Percentiles rank a stretch among this genome's conserved stretches.
Conservation (phyloP, 495 filamentous ascomycete species). For the Arthonia radiata region DNA sequence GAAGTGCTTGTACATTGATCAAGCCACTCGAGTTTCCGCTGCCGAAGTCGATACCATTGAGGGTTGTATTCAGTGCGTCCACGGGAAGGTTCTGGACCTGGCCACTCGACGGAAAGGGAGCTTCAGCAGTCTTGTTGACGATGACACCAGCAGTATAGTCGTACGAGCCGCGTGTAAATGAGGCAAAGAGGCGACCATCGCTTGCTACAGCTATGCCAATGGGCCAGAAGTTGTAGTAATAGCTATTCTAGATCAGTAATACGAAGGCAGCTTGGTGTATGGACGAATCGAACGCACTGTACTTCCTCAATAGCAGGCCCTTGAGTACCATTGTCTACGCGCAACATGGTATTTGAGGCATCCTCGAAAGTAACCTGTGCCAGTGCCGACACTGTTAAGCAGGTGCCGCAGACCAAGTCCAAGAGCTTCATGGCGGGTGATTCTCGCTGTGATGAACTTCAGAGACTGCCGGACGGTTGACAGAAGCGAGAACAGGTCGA, state of each 20-base stretch:
- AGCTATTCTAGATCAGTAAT: too few relatives aligned
- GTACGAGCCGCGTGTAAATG: constrained; percentile 15
- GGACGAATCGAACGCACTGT: too few relatives aligned
- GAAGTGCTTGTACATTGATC: constrained; percentile 18
- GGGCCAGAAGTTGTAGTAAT: constrained; percentile 20
- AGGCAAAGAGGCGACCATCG: constrained; percentile 15
- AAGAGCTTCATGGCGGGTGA: too few relatives aligned
- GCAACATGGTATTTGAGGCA: constrained; percentile 8
- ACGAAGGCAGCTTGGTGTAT: too few relatives aligned
- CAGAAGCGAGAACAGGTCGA: too few relatives aligned
- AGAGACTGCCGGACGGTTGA: too few relatives aligned
- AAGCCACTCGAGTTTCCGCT: constrained; percentile 12
- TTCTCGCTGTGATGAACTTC: too few relatives aligned
- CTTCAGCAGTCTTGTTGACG: constrained; percentile 14
- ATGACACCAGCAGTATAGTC: constrained; percentile 15
- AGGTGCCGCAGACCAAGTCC: constrained; percentile 1
- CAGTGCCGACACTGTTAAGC: constrained; percentile 4
- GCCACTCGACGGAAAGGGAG: constrained; percentile 12
- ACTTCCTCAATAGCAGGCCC: constrained; percentile 16
- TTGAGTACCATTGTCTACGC: constrained; percentile 14
- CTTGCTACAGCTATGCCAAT: constrained; percentile 16
- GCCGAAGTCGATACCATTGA: constrained; percentile 12
- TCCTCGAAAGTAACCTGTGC: constrained; percentile 9
- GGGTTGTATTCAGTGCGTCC: constrained; percentile 9
- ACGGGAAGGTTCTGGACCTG: constrained; percentile 11